Evolutionary conservation across 116 monocot species (phyloP).

Genomic region (Dioscorea cayenensis): DNA sequence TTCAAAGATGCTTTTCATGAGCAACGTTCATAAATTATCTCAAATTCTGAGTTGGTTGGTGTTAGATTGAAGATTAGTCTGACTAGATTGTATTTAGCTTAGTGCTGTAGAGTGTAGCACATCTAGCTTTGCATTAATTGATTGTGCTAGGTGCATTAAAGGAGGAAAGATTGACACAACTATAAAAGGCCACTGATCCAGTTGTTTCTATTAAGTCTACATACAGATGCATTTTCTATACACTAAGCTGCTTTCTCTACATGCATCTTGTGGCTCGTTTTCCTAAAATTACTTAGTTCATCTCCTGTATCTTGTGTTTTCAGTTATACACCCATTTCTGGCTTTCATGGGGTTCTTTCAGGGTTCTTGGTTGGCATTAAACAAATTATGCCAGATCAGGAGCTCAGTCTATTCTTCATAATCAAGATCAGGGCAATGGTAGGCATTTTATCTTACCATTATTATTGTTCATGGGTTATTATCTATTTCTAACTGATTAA

Average conservation of each 20-base stretch:
- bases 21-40: not conserved
- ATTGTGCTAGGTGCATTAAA: no score
- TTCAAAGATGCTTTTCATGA: not conserved
- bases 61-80: not conserved
- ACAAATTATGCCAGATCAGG: conserved; percentile 93
- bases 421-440: conserved; percentile 80
- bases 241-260: no score
- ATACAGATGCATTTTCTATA: no score
- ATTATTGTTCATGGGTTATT: not conserved
- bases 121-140: no score
- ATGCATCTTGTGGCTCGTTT: not conserved
- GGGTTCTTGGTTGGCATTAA: conserved; percentile 92
- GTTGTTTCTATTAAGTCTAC: no score
- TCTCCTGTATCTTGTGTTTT: conserved; percentile 9
- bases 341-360: conserved; percentile 83
- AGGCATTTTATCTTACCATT: not conserved
- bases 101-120: no score
- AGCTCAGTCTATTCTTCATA: conserved; percentile 33
- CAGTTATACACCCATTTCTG: conserved; percentile 85
- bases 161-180: no score
- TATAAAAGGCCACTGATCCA: no score
- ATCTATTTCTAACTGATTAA: not conserved
- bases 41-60: not conserved
- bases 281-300: not conserved
- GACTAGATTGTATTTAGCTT: not conserved